Conservation (phyloP, 2,329 filamentous ascomycete species). For the Cytospora mali region DNA sequence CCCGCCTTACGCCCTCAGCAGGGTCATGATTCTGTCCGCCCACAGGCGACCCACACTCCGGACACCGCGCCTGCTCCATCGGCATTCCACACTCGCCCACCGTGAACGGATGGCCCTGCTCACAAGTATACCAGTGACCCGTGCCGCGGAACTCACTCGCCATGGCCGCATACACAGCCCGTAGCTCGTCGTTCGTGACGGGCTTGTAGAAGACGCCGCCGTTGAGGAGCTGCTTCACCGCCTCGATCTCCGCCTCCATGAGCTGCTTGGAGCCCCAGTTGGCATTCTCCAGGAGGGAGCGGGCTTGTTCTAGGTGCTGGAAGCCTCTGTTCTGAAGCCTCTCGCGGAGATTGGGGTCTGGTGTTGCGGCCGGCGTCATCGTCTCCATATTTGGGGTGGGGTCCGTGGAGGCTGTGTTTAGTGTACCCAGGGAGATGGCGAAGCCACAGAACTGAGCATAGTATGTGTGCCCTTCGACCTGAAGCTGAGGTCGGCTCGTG, state of each 20-base stretch:
- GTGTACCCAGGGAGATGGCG: constrained; percentile 36
- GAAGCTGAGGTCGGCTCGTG: constrained; percentile 43
- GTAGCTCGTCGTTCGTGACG: constrained; percentile 55
- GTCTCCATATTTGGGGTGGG: neutral
- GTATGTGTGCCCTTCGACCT: constrained; percentile 55
- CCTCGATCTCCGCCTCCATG: constrained; percentile 49
- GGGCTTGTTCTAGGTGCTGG: constrained; percentile 31
- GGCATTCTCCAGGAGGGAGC: constrained; percentile 28
- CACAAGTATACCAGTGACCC: constrained; percentile 65
- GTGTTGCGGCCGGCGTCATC: neutral
- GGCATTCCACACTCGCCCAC: constrained; percentile 69
- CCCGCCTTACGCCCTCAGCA: constrained; percentile 54
- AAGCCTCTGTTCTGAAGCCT: constrained; percentile 17
- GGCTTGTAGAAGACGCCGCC: constrained; percentile 50
- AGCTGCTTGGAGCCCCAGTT: constrained; percentile 34
- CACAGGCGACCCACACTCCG: constrained; percentile 61
- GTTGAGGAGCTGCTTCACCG: constrained; percentile 48
- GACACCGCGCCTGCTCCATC: constrained; percentile 62
- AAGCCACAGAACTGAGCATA: constrained; percentile 52
- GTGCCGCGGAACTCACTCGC: constrained; percentile 50
- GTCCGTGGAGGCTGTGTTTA: neutral
- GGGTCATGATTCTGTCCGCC: constrained; percentile 56
- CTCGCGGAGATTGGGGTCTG: neutral
- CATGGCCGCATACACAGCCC: constrained; percentile 55
- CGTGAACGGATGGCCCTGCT: constrained; percentile 62